Evolutionary conservation across 257 asterid genomes (phyloP), one percentile per base, ranked within the genome.

Genomic region (Dorcoceras hygrometricum): DNA sequence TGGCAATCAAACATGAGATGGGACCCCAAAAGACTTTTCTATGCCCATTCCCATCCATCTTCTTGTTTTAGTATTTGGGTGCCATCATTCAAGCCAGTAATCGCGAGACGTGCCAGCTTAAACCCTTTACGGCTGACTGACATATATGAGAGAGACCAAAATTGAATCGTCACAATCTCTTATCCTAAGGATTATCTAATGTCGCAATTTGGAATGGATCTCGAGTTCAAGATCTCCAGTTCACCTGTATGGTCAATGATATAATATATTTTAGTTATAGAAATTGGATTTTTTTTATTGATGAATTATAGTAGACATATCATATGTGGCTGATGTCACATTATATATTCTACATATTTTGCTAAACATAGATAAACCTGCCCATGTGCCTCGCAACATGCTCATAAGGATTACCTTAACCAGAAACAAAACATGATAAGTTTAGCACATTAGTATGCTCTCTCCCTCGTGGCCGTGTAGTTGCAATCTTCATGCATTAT

Each of bases 11-110:
- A 8, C 74, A 67, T 57, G 50, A 74, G 55, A 2, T 11, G 58
- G 83, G 90, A 2, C 88, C 54, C 96, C 89, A 81, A 86, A 26
- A 14, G 62, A 32, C 65, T 46, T 69, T 46, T 78, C 71, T 54
- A 63, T 65, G 58, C 48, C 62, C 73, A 18, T 57, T 20, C 23
- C 28, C 23, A 19, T 63, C 4, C 23, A 63, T 46, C 20, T 1
- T 11, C 16, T 18, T 46, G 50, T 39, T 46, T 16, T 4, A 4
- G 54, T 46, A 46, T 43, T 12, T 0, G 34, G n/a, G 14, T 14
- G 19, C 51, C 51, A 12, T 0, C 19, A 43, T 43, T 43, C 51
- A 14, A 12, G 51, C 51, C 51, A n/a, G 19, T 43, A 43, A 43
- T 46, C 54, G 54, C 54, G 54, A 46, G 54, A 16, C 50, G 54